phyloP scores from a whole-genome alignment of 164 flowering plant species.

The Vitis amurensis region DNA sequence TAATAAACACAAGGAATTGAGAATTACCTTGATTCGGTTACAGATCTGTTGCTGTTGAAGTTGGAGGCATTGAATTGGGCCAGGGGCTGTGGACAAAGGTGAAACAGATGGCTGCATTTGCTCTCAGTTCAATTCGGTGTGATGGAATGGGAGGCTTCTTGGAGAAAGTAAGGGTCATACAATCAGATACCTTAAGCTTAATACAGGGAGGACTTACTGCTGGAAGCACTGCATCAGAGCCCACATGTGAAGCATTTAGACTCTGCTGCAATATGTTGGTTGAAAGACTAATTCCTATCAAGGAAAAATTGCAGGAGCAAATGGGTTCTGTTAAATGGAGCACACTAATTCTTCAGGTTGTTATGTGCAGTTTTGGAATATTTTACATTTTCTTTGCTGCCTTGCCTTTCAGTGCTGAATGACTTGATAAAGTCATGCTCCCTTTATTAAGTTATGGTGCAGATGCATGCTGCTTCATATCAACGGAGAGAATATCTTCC shows the following conservation, averaged over 20 bases:
- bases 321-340: constrained; percentile 66
- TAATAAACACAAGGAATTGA: no score
- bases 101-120: constrained; percentile 83
- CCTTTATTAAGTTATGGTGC: background rate
- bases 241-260: constrained; percentile 88
- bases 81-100: constrained; percentile 98
- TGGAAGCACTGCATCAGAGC: constrained; percentile 90
- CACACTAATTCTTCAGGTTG: constrained; percentile 58
- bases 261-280: constrained; percentile 70
- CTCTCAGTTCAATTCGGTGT: constrained; percentile 51
- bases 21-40: no score
- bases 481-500: background rate
- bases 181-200: constrained; percentile 80
- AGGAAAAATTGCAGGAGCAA: constrained; percentile 49
- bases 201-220: constrained; percentile 87
- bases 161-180: constrained; percentile 71
- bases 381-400: no score
- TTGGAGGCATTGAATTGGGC: constrained; percentile 93
- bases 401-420: background rate
- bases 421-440: background rate
- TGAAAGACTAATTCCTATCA: constrained; percentile 61
- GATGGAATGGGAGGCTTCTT: constrained; percentile 49
- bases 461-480: background rate
- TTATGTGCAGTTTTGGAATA: background rate
- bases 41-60: constrained; percentile 89